Percentiles rank a stretch among this genome's conserved stretches.
Conservation (phyloP, 2,329 filamentous ascomycete species). For the Pleochaeta shiraiana region DNA sequence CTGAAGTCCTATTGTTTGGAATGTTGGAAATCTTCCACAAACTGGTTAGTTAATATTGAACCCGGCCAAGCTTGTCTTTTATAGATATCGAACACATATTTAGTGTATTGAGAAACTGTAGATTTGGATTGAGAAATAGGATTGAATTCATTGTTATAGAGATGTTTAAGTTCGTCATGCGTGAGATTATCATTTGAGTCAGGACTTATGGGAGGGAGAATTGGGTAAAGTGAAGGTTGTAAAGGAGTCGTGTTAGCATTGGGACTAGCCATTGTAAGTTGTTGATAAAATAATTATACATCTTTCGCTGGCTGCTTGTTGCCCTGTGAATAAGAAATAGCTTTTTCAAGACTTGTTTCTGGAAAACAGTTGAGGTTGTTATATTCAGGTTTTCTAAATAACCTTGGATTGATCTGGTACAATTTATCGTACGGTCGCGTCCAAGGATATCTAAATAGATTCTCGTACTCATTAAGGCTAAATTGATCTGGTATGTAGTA, state of each 20-base stretch:
- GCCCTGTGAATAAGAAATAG: too few species aligned
- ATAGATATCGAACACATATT: background rate
- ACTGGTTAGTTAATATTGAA: background rate
- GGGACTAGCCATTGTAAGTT: too few species aligned
- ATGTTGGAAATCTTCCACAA: background rate
- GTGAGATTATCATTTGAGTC: background rate
- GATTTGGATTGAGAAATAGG: background rate
- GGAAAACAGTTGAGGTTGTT: background rate
- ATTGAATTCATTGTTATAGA: background rate
- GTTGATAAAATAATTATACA: too few species aligned
- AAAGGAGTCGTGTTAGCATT: background rate
- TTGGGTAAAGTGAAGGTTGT: background rate
- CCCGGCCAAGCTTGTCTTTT: background rate
- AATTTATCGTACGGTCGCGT: background rate
- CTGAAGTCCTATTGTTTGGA: background rate
- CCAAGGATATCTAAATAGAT: background rate
- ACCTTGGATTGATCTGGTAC: constrained; percentile 2
- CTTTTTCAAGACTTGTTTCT: too few species aligned
- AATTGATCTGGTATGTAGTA: background rate
- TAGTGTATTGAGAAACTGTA: background rate
- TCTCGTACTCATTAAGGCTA: constrained; percentile 1
- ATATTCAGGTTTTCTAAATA: background rate
- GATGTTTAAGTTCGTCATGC: background rate
- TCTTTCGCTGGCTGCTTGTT: too few species aligned
- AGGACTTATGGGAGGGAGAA: background rate